phyloP scores from a whole-genome alignment of 2,329 filamentous ascomycete genomes.

The Gnomoniopsis sp. region DNA sequence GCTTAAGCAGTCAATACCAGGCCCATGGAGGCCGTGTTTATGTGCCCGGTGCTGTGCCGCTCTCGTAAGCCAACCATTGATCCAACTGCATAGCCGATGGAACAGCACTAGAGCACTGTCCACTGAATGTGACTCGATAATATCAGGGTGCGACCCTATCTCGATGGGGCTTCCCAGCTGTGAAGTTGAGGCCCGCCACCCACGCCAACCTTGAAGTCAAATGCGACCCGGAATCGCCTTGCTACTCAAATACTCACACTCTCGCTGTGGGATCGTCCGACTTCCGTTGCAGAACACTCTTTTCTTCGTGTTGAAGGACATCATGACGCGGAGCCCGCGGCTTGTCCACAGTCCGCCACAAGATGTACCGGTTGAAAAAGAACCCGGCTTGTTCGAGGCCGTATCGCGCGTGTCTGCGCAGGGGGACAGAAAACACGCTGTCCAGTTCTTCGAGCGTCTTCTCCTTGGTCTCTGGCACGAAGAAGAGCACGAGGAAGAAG shows the following conservation, averaged over 20 bases:
- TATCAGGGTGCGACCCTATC: no score
- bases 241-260: conserved; percentile 24
- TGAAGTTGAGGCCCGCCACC: no score
- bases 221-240: no score
- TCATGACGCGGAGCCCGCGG: conserved; percentile 25
- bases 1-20: background rate
- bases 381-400: conserved; percentile 28
- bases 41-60: background rate
- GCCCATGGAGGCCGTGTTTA: background rate
- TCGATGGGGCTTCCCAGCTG: no score
- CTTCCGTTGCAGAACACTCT: conserved; percentile 24
- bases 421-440: conserved; percentile 30
- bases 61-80: no score
- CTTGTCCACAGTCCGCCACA: conserved; percentile 25
- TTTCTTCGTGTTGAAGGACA: conserved; percentile 23
- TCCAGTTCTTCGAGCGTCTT: conserved; percentile 38
- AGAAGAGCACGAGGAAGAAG: conserved; percentile 37
- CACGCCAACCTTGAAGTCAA: no score
- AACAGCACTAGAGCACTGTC: no score
- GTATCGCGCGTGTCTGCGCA: conserved; percentile 43
- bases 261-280: conserved; percentile 26
- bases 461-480: conserved; percentile 38
- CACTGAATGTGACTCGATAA: no score
- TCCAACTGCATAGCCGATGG: no score
- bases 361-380: conserved; percentile 29